Evolutionary conservation across 2,329 filamentous ascomycete species (phyloP), one percentile per base, ranked within the genome.

Genomic region (Microsporum ferrugineum): DNA sequence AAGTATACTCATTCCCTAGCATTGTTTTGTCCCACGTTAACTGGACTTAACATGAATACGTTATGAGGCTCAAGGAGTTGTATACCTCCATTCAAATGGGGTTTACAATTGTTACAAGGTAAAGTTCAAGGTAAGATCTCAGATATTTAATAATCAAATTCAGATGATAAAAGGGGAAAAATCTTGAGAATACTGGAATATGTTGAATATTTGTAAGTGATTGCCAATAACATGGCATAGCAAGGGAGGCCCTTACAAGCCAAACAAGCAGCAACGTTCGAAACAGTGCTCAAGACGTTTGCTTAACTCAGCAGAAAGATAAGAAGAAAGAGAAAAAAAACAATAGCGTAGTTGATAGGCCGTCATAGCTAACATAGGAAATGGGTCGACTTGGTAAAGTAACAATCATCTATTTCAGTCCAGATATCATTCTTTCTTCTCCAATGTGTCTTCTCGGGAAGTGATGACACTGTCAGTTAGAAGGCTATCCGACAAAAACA

Each of bases 401-500:
- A 47, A 27, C 10, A 29, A 47, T 29, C 8, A 5, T 34, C 6
- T 14, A 5, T 47, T 45, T 8, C 57, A 31, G 7, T 17, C 39
- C 27, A 17, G 7, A 39, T 2, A 47, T 49, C 34, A 60, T 34
- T 60, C 38, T 33, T 39, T 55, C 51, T 63, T 63, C 56, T 65
- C 64, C 23, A 63, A 3, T 5, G 63, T 63, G n/a, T 64, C 60
- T 39, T 61, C 56, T 4, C 64, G 59, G 7, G 63, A 61, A n/a
- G 58, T 56, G 33, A 64, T 57, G 23, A 29, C 31, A 17, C 51
- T 41, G 3, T 56, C 23, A 8, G 36, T 33, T 6, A 43, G 55
- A 27, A 43, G 56, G 31, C 57, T 56, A 17, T 29, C 59, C 7
- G 34, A n/a, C 29, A 66, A 68, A 27, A 63, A 60, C 51, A 73